These are phyloP conservation scores for Phylloboletellus chloephorus DNA, from an alignment of 1,284 basidiomycete species.

Conservation along the genomic window DNA sequence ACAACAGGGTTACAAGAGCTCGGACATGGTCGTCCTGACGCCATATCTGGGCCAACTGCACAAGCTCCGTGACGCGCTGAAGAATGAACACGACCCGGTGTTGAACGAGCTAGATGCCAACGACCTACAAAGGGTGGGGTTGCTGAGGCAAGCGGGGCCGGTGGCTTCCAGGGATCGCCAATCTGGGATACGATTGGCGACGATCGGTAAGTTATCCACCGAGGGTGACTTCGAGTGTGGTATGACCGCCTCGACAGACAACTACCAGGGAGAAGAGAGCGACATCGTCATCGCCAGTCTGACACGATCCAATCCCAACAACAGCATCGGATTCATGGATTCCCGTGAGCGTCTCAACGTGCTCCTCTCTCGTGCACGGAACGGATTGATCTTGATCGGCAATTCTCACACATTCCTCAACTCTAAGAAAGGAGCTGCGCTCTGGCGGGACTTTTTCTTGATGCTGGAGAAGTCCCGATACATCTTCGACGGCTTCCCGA, in stretches of 20 bases:
- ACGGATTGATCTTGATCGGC: slow-evolving; percentile 59
- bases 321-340: slow-evolving; percentile 63
- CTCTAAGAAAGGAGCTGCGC: slow-evolving; percentile 44
- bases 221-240: too few relatives aligned
- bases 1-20: slow-evolving; percentile 60
- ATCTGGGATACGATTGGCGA: slow-evolving; percentile 45
- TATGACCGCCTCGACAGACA: slow-evolving; percentile 37
- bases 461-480: slow-evolving; percentile 39
- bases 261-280: slow-evolving; percentile 67
- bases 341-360: slow-evolving; percentile 65
- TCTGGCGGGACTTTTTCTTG: slow-evolving; percentile 48
- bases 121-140: slow-evolving; percentile 52
- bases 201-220: slow-evolving; percentile 44
- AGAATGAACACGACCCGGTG: slow-evolving; percentile 49
- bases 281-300: slow-evolving; percentile 59
- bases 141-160: slow-evolving; percentile 32
- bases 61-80: slow-evolving; percentile 41
- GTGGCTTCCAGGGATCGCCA: slow-evolving; percentile 36
- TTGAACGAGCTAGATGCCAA: slow-evolving; percentile 57
- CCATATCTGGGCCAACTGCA: slow-evolving; percentile 65
- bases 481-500: slow-evolving; percentile 55
- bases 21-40: slow-evolving; percentile 56
- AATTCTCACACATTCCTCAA: slow-evolving; percentile 53
- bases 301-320: slow-evolving; percentile 49
- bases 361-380: slow-evolving; percentile 56